A percentile compares a stretch with the other conserved stretches of the same genome.
Conservation (phyloP, 495 filamentous ascomycete genomes). For the Aspergillus incahuasiensis region DNA sequence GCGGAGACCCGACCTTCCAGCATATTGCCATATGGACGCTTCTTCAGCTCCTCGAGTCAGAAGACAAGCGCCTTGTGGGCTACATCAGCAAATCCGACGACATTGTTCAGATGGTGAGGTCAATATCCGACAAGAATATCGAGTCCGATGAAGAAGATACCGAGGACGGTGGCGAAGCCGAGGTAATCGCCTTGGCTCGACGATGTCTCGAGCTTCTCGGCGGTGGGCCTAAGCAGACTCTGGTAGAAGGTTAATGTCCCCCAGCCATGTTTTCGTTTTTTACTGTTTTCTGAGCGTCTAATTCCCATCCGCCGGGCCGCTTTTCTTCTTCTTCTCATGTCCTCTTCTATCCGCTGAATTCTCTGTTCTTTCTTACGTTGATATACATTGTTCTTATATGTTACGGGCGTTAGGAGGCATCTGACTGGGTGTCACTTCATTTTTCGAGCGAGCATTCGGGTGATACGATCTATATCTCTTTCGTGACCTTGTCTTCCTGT, state of each 20-base stretch:
- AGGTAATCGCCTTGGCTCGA: slow-evolving; percentile 87
- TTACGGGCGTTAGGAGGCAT: slow-evolving; percentile 35
- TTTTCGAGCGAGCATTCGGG: slow-evolving; percentile 38
- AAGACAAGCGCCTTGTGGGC: slow-evolving; percentile 76
- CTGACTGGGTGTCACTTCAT: slow-evolving; percentile 26
- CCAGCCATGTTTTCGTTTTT: not conserved
- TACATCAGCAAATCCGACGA: slow-evolving; percentile 84
- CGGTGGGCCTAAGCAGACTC: slow-evolving; percentile 50
- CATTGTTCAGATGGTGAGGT: slow-evolving; percentile 83
- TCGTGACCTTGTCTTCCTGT: slow-evolving; percentile 4
- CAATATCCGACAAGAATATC: slow-evolving; percentile 82
- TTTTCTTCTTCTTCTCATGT: slow-evolving; percentile 16
- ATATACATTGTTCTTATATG: slow-evolving; percentile 16
- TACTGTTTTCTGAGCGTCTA: slow-evolving; percentile 12
- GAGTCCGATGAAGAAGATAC: slow-evolving; percentile 86
- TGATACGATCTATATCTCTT: slow-evolving; percentile 22
- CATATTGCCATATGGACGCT: slow-evolving; percentile 99
- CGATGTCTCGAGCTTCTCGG: slow-evolving; percentile 85
- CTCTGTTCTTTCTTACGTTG: slow-evolving; percentile 7
- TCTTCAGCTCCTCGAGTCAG: slow-evolving; percentile 90
- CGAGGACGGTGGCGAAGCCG: slow-evolving; percentile 89
- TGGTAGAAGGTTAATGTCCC: slow-evolving; percentile 48
- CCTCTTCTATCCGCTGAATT: slow-evolving; percentile 9
- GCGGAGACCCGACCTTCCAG: slow-evolving; percentile 95
- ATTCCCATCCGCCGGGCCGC: slow-evolving; percentile 8